Base-by-base conservation (phyloP, 257 asterid genomes). In the Przewalskia tangutica region DNA sequence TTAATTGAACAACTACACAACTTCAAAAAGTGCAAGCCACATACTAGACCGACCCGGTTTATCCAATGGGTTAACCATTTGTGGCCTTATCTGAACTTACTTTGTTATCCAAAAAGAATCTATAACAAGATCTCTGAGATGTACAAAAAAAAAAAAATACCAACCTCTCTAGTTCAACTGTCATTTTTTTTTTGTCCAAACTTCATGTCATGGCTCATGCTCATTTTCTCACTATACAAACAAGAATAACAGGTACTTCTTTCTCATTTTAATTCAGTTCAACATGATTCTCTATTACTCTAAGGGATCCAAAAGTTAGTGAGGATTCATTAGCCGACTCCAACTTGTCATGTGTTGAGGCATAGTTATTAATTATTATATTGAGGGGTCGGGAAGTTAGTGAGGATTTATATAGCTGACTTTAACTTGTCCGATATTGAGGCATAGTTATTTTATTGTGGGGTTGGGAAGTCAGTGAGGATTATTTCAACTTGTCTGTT, bases 151-250 rank as follows among this genome's bases (percentile, higher is more conserved):
- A 60, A 38, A 38, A 27, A 38, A 38, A 38, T 6, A 56, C 27
- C 63, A 56, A 56, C 88, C 80, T 84, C 87, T 82, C 88, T 65
- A 18, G 12, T 27, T 70, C 56, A 51, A 53, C 79, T 67, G 85
- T 82, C 67, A 56, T 6, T 38, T 58, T 40, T 8, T 67, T 34
- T 14, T 27, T 27, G 32, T 27, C 8, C 12, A 14, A 11, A 34
- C 23, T 36, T 66, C 27, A 36, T 38, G 44, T 60, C 80, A 56
- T 36, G 55, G 70, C 59, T 77, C 59, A 48, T 23, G 23, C 38
- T 54, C 18, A 56, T 82, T 65, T 77, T 65, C 81, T 63, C 48
- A 77, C 73, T 48, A 77, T 56, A 40, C 82, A 73, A 58, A 5
- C 34, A 40, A 42, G 58, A 71, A 40, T 51, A 53, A n/a, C 81